phyloP scores from a whole-genome alignment of 2,329 filamentous ascomycete genomes.

The Venturia carpophila region DNA sequence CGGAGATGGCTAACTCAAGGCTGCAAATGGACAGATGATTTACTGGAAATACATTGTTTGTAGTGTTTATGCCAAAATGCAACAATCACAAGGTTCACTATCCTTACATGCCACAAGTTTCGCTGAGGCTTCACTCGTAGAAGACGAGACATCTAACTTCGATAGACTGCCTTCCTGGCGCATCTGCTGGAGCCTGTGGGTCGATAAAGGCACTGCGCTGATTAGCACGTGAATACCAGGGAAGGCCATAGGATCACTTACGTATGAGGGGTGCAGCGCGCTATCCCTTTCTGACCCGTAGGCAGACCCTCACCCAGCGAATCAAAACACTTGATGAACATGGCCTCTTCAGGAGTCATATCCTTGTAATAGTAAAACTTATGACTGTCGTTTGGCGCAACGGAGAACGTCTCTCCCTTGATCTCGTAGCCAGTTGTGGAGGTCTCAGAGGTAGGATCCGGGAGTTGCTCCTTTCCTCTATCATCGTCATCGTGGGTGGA shows the following conservation, averaged over 20 bases:
- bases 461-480: slow-evolving; percentile 50
- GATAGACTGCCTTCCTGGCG: slow-evolving; percentile 51
- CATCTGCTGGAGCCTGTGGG: slow-evolving; percentile 39
- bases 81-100: no score
- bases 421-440: slow-evolving; percentile 55
- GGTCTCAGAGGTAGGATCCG: slow-evolving; percentile 38
- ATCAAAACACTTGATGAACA: slow-evolving; percentile 39
- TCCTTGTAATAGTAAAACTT: slow-evolving; percentile 60
- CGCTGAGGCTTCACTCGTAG: slow-evolving; percentile 38
- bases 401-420: slow-evolving; percentile 54
- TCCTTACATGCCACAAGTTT: background rate
- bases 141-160: slow-evolving; percentile 58
- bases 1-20: no score
- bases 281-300: slow-evolving; percentile 16
- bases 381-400: slow-evolving; percentile 51
- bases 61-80: no score
- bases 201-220: slow-evolving; percentile 16
- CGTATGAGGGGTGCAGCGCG: slow-evolving; percentile 14
- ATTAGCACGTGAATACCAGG: background rate
- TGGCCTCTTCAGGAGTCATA: slow-evolving; percentile 52
- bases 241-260: background rate
- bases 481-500: slow-evolving; percentile 42
- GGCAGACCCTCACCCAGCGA: slow-evolving; percentile 20
- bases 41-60: no score
- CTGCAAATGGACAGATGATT: no score